A percentile compares a stretch with the other conserved stretches of the same genome.
Evolutionary conservation across 768 basidiomycete species (phyloP).

Genomic region (Leucocoprinus leucothites): DNA sequence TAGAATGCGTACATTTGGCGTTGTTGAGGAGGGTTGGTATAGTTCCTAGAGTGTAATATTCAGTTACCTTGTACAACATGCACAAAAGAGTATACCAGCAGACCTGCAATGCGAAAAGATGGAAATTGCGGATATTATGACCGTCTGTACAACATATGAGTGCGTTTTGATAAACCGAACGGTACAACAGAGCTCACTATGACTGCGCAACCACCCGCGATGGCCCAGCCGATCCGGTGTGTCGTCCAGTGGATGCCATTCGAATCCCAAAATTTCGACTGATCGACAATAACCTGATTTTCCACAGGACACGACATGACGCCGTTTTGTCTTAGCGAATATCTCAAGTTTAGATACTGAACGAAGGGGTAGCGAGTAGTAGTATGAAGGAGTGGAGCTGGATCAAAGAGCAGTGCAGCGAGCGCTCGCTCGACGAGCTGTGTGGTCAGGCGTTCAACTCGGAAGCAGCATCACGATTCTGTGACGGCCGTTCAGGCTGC

Average conservation of each 20-base stretch:
- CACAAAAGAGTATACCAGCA: conserved; percentile 17
- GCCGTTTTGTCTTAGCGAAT: not conserved
- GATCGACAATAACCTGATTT: conserved; percentile 50
- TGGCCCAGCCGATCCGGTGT: conserved; percentile 72
- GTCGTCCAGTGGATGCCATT: conserved; percentile 54
- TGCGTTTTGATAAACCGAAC: not conserved
- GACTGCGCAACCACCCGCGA: conserved; percentile 59
- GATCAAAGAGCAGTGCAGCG: no score
- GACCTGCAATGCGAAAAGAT: conserved; percentile 65
- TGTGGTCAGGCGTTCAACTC: not conserved
- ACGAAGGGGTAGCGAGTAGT: not conserved
- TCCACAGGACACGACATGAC: conserved; percentile 31
- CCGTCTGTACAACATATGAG: conserved; percentile 39
- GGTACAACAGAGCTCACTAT: conserved; percentile 32
- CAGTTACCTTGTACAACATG: not conserved
- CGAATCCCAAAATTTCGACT: conserved; percentile 60
- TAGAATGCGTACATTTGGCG: conserved; percentile 65
- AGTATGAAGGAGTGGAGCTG: not conserved
- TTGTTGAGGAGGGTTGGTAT: conserved; percentile 68
- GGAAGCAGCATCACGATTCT: not conserved
- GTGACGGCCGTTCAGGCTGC: no score
- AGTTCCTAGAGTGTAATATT: conserved; percentile 45
- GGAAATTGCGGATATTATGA: conserved; percentile 54
- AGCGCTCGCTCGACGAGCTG: no score
- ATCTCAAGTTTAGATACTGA: not conserved